Conservation (phyloP, 1,284 basidiomycete species). For the Naganishia cerealis region DNA sequence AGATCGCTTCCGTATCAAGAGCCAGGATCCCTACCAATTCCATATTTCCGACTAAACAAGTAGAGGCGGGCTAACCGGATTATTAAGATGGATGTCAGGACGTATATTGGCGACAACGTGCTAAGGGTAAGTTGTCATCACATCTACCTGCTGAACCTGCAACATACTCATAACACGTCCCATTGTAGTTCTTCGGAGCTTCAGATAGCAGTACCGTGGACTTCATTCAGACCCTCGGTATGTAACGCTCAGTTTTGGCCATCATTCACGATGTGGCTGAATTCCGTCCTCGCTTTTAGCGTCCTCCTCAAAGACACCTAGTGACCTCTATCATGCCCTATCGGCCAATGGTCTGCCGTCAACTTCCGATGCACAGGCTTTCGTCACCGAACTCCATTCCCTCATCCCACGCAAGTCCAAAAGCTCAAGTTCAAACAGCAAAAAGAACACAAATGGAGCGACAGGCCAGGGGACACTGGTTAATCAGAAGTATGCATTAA, state of each 20-base stretch:
- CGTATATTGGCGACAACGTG: conserved; percentile 83
- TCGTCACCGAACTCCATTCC: conserved; percentile 73
- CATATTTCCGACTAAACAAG: neutral
- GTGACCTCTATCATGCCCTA: conserved; percentile 72
- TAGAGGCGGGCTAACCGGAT: neutral
- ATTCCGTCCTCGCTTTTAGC: conserved; percentile 58
- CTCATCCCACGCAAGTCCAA: conserved; percentile 70
- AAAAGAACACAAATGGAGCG: conserved; percentile 67
- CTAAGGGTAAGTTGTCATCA: conserved; percentile 63
- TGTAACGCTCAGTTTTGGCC: conserved; percentile 38
- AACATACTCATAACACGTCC: conserved; percentile 29
- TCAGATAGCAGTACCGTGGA: conserved; percentile 78
- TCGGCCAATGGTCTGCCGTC: conserved; percentile 75
- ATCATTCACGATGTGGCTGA: conserved; percentile 16
- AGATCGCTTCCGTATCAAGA: too few relatives aligned
- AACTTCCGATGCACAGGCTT: conserved; percentile 72
- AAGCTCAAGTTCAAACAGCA: conserved; percentile 49
- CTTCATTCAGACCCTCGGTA: conserved; percentile 80
- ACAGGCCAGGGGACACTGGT: conserved; percentile 56
- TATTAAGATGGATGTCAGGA: conserved; percentile 53
- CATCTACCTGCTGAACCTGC: neutral
- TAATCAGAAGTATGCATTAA: conserved; percentile 71
- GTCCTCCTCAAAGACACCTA: conserved; percentile 74
- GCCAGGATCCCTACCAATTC: too few relatives aligned
- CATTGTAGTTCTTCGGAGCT: conserved; percentile 65